Evolutionary conservation across 2,329 filamentous ascomycete species (phyloP).

Genomic region (Beauveria pseudobassiana): DNA sequence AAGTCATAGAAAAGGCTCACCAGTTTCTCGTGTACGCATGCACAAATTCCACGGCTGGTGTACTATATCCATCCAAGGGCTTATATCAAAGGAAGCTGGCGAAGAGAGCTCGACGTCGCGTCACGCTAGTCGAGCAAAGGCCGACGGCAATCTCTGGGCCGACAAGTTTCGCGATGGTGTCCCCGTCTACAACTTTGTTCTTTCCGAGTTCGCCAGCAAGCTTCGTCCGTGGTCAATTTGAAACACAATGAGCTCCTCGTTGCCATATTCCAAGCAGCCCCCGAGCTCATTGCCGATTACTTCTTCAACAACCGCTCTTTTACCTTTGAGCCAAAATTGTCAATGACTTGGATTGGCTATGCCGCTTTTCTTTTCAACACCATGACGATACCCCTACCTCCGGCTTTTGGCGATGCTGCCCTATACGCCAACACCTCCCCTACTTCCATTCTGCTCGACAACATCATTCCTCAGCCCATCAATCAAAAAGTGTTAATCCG

Average conservation of each 20-base stretch:
- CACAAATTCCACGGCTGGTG: constrained; percentile 63
- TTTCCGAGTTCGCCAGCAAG: constrained; percentile 71
- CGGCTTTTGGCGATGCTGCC: constrained; percentile 59
- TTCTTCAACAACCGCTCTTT: constrained; percentile 76
- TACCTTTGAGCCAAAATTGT: constrained; percentile 83
- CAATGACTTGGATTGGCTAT: constrained; percentile 91
- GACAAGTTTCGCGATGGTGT: constrained; percentile 59
- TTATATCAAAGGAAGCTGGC: constrained; percentile 70
- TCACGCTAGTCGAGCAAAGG: constrained; percentile 41
- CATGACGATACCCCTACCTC: constrained; percentile 66
- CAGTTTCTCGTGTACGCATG: constrained; percentile 69
- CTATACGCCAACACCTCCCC: constrained; percentile 61
- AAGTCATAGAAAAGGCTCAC: constrained; percentile 64
- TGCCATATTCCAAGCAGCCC: constrained; percentile 70
- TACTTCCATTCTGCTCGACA: constrained; percentile 72
- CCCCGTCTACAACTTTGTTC: constrained; percentile 68
- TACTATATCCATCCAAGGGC: constrained; percentile 70
- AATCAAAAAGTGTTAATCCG: constrained; percentile 71
- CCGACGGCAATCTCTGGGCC: constrained; percentile 64
- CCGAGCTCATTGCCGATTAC: constrained; percentile 83
- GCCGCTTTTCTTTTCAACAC: constrained; percentile 80
- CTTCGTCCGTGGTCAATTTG: constrained; percentile 74
- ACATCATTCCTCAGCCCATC: constrained; percentile 74
- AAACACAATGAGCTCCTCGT: constrained; percentile 77
- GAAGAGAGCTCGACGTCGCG: constrained; percentile 28